Evolutionary conservation across 2,329 filamentous ascomycete genomes (phyloP).

Genomic region (Ceratocystis destructans): DNA sequence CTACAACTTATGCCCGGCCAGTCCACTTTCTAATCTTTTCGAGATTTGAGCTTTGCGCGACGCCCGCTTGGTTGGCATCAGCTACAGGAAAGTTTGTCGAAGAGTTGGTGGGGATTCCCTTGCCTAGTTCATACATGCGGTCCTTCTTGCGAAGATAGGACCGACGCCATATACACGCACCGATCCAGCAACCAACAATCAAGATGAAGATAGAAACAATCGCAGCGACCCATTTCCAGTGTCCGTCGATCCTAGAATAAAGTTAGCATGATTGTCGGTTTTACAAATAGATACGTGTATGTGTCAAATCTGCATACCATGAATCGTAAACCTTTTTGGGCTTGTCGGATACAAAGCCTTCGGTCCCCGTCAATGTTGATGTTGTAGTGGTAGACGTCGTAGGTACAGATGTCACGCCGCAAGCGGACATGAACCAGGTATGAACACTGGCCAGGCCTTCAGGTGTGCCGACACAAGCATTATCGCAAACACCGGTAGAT

Average conservation of each 20-base stretch:
- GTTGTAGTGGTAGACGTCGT: constrained; percentile 21
- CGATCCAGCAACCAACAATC: constrained; percentile 52
- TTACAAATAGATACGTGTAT: neutral
- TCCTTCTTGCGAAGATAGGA: constrained; percentile 60
- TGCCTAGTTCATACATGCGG: constrained; percentile 37
- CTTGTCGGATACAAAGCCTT: neutral
- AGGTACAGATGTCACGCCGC: constrained; percentile 30
- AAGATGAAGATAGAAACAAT: constrained; percentile 59
- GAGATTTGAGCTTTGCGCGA: neutral
- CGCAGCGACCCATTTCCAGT: constrained; percentile 74
- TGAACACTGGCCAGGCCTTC: constrained; percentile 43
- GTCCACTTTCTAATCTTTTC: constrained; percentile 38
- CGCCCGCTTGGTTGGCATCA: neutral
- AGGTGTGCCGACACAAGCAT: constrained; percentile 35
- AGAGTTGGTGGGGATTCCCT: constrained; percentile 26
- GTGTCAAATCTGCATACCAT: constrained; percentile 8
- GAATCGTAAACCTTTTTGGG: constrained; percentile 12
- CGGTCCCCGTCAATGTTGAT: neutral
- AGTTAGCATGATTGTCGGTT: neutral
- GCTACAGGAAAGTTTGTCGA: constrained; percentile 21
- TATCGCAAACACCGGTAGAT: constrained; percentile 47
- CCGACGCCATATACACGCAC: constrained; percentile 56
- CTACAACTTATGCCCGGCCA: constrained; percentile 23
- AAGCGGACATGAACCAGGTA: constrained; percentile 57
- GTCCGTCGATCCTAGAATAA: constrained; percentile 45